These are phyloP conservation scores for Thelonectria rubi DNA, from an alignment of 2,329 filamentous ascomycete species.

Conservation along the genomic window DNA sequence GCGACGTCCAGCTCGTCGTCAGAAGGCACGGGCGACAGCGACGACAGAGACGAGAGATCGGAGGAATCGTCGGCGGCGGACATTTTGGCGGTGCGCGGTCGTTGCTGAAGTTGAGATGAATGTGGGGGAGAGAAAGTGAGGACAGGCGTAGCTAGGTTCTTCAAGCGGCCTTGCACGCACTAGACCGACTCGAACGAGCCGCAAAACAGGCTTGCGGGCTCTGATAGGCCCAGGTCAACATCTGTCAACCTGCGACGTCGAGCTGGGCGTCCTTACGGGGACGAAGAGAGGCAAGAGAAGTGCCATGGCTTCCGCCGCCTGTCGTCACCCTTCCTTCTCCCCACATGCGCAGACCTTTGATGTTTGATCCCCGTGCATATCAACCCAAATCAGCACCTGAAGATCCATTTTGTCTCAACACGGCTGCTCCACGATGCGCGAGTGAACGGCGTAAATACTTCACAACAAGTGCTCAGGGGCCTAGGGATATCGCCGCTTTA, in stretches of 20 bases:
- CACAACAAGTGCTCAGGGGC: constrained; percentile 12
- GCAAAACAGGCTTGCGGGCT: constrained; percentile 44
- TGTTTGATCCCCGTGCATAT: constrained; percentile 19
- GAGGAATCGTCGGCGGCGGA: constrained; percentile 69
- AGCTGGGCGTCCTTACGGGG: constrained; percentile 10
- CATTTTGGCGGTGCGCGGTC: constrained; percentile 54
- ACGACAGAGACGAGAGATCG: constrained; percentile 68
- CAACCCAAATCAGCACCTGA: constrained; percentile 21
- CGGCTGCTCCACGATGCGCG: constrained; percentile 9
- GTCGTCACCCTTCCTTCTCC: constrained; percentile 18
- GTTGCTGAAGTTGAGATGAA: constrained; percentile 44
- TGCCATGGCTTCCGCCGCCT: constrained; percentile 16
- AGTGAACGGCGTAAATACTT: constrained; percentile 9
- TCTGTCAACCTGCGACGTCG: constrained; percentile 35
- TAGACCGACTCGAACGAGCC: constrained; percentile 42
- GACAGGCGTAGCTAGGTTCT: constrained; percentile 43
- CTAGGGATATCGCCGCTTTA: constrained; percentile 10
- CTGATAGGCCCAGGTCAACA: constrained; percentile 45
- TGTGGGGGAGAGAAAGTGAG: constrained; percentile 46
- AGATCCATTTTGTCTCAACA: constrained; percentile 16
- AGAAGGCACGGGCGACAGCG: constrained; percentile 55
- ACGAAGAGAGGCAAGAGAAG: background rate
- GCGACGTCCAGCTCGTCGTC: constrained; percentile 62
- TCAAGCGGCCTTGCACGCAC: constrained; percentile 45
- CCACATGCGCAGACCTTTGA: constrained; percentile 19